Conservation (phyloP, 2,329 filamentous ascomycete species). For the Helotiales sp. region DNA sequence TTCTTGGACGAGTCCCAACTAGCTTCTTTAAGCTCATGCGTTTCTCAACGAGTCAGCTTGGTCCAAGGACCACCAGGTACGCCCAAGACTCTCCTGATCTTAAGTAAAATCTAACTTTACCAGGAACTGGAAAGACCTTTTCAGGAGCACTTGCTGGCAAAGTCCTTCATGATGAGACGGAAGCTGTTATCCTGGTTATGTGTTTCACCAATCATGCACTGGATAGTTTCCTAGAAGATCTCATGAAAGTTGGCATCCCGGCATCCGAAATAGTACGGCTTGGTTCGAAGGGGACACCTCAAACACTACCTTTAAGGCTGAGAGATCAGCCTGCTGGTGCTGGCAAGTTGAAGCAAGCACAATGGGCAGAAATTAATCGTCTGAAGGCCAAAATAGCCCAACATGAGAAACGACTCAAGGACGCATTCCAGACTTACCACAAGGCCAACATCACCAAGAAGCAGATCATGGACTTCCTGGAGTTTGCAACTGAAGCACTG, state of each 20-base stretch:
- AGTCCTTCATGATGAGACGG: slow-evolving; percentile 49
- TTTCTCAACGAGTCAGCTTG: slow-evolving; percentile 54
- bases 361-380: slow-evolving; percentile 44
- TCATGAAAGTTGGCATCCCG: slow-evolving; percentile 59
- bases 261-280: slow-evolving; percentile 56
- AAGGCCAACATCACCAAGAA: slow-evolving; percentile 17
- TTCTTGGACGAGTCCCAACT: slow-evolving; percentile 55
- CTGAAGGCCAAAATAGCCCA: slow-evolving; percentile 39
- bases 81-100: not conserved
- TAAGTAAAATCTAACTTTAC: slow-evolving; percentile 5
- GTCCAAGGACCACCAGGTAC: slow-evolving; percentile 70
- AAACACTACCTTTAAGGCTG: slow-evolving; percentile 50
- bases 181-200: slow-evolving; percentile 58
- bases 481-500: slow-evolving; percentile 52
- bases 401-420: slow-evolving; percentile 29
- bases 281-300: slow-evolving; percentile 55
- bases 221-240: slow-evolving; percentile 65
- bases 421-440: slow-evolving; percentile 22
- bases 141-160: slow-evolving; percentile 65
- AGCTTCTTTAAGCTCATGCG: slow-evolving; percentile 52
- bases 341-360: slow-evolving; percentile 34
- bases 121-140: slow-evolving; percentile 75
- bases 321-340: slow-evolving; percentile 39
- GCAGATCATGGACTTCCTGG: slow-evolving; percentile 43
- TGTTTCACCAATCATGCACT: slow-evolving; percentile 70